Evolutionary conservation across 331 rosid genomes (phyloP), one percentile per base, ranked within the genome.

Genomic region (Rosa hybrid): DNA sequence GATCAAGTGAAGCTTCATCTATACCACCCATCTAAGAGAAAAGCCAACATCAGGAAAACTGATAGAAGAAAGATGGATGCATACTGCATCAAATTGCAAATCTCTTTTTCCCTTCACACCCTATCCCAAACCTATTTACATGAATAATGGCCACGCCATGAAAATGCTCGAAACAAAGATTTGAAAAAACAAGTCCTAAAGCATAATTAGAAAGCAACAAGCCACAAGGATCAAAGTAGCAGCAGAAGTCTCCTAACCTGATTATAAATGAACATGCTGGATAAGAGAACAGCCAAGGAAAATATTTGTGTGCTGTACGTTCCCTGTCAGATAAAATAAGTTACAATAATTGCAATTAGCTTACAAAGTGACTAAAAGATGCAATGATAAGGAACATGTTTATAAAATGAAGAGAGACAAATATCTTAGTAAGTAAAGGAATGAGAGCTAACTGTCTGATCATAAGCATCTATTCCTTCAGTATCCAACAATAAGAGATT

Each of bases 381-480:
- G 48, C 25, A 46, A 73, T 12, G 46, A 50, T 21, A 74, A 13
- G 16, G 81, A 12, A 45, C 2, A 9, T 12, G 62, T n/a, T 18
- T 16, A 34, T n/a, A 38, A 68, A 77, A 59, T 11, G 9, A 34
- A 6, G 10, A 51, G 12, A 54, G 27, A 45, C 70, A 59, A n/a
- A 39, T n/a, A 73, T 2, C 12, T 59, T 44, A 45, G 12, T 64
- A 51, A 45, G 76, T 53, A 48, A 39, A 20, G 44, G 41, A 71
- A 63, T 34, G 65, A 82, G 82, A 64, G 39, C 96, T 72, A 34
- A 96, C 99, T 81, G 99, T 93, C 85, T 96, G 99, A 86, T 96
- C 98, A 85, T 87, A 93, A 72, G 97, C 91, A 84, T 96, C 98
- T 80, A 96, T 96, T 81, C 99, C 98, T 87, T 96, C 97, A 78